Percentiles rank a stretch among this genome's conserved stretches.
Conservation (phyloP, 495 filamentous ascomycete genomes). For the Tuber melanosporum region DNA sequence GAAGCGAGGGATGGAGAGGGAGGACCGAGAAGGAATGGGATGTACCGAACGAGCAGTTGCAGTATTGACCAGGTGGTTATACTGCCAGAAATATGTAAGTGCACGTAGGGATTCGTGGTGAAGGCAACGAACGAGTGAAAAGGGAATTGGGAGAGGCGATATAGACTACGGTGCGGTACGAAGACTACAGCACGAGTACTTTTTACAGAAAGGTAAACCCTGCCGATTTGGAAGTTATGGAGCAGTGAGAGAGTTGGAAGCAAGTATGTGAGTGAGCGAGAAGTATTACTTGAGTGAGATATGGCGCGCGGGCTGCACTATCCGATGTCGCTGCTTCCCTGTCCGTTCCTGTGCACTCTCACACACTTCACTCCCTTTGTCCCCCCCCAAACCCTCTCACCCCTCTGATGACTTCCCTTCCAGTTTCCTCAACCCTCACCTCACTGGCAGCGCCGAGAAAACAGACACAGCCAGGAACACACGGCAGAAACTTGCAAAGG, state of each 20-base stretch:
- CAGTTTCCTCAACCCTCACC: not conserved
- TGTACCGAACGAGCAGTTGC: not conserved
- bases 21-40: not conserved
- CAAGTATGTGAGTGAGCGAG: constrained; percentile 20
- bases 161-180: constrained; percentile 1
- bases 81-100: not conserved
- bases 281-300: constrained; percentile 35
- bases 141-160: constrained; percentile 8
- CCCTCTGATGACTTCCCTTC: not conserved
- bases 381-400: not conserved
- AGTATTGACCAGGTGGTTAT: not conserved
- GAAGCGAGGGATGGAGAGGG: not conserved
- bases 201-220: not conserved
- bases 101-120: not conserved
- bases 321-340: constrained; percentile 26
- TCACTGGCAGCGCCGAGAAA: not conserved
- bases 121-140: not conserved
- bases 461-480: constrained; percentile 8
- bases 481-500: constrained; percentile 6
- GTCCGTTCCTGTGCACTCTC: not conserved
- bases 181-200: constrained; percentile 10
- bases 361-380: not conserved
- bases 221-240: constrained; percentile 8
- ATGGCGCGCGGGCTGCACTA: constrained; percentile 36
- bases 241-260: constrained; percentile 11